Conservation (phyloP, 306 rosid species). For the Urtica urens region DNA sequence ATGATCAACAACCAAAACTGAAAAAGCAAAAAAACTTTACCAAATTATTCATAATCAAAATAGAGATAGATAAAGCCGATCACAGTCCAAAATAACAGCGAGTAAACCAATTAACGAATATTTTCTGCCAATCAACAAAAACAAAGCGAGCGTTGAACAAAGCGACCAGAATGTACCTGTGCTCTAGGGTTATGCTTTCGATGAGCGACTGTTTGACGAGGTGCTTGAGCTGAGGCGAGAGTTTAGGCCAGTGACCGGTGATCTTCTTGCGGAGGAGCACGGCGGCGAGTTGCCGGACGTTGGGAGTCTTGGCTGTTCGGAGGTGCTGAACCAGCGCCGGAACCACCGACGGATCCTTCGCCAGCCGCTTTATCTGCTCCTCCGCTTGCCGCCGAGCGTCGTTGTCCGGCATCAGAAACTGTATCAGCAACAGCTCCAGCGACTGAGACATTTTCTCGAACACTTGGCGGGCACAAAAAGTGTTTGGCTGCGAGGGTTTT, state of each 20-base stretch:
- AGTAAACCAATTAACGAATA: no score
- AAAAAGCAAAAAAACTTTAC: not conserved
- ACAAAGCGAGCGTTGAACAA: not conserved
- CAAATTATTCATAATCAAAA: no score
- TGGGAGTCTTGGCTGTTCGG: slow-evolving; percentile 95
- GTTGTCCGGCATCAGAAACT: slow-evolving; percentile 94
- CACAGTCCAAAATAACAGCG: no score
- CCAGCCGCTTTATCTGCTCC: slow-evolving; percentile 85
- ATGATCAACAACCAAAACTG: not conserved
- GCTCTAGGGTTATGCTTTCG: slow-evolving; percentile 83
- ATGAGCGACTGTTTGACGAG: slow-evolving; percentile 76
- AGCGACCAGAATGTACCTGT: slow-evolving; percentile 32
- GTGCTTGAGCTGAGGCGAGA: slow-evolving; percentile 54
- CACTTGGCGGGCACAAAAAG: no score
- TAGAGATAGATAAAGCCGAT: no score
- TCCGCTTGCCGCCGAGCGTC: slow-evolving; percentile 98
- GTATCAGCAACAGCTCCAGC: slow-evolving; percentile 76
- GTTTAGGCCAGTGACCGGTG: slow-evolving; percentile 98
- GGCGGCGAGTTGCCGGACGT: slow-evolving; percentile 88
- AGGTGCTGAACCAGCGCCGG: slow-evolving; percentile 85
- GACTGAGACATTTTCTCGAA: slow-evolving; percentile 63
- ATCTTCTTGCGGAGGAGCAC: slow-evolving; percentile 94
- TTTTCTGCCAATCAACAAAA: no score
- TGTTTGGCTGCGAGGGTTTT: slow-evolving; percentile 8
- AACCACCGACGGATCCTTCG: slow-evolving; percentile 88